Evolutionary conservation across 2,329 filamentous ascomycete genomes (phyloP), one percentile per base, ranked within the genome.

Genomic region (Helminthosporium solani): DNA sequence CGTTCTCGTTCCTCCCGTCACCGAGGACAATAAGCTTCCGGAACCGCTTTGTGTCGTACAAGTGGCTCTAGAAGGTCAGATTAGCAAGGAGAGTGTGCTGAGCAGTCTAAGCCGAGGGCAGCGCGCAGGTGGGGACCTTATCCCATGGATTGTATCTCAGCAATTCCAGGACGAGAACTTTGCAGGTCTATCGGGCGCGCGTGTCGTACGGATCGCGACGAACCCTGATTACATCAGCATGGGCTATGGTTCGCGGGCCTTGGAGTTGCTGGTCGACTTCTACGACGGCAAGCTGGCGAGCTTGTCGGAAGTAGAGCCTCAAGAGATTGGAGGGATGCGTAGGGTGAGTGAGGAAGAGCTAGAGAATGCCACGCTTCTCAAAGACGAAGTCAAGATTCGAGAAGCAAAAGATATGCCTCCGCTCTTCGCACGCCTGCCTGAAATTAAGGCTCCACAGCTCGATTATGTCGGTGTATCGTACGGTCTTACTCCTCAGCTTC

Each of bases 151-250:
- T 25, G 88, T 99, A 52, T 95, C 90, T 67, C 91, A 97, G 67
- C 94, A 99, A 67, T 99, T 96, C 75, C 94, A 97, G 66, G 94
- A 99, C 61, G 90, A 95, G 56, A 90, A 96, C 56, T 99, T 99
- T 67, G 94, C 92, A 11, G 86, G 88, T 33, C 79, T 99, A 1
- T 97, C 92, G 12, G 95, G 94, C 45, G 94, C 92, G 27, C 84
- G 94, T 50, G 76, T 99, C 37, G 92, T 99, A 14, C 84, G 94
- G 39, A 97, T 99, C 61, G 94, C 95, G 16, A 96, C 94, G 0
- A 95, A 96, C 67, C 94, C 95, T 0, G 91, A 97, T 57, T 96
- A 96, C 60, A 78, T 87, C 42, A 83, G 80, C 37, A 96, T 95
- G 89, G 94, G 95, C 19, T 99, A 99, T 66, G 94, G 94, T 14